phyloP scores from a whole-genome alignment of 2,329 filamentous ascomycete species.

The Scopulariopsis brevicaulis region DNA sequence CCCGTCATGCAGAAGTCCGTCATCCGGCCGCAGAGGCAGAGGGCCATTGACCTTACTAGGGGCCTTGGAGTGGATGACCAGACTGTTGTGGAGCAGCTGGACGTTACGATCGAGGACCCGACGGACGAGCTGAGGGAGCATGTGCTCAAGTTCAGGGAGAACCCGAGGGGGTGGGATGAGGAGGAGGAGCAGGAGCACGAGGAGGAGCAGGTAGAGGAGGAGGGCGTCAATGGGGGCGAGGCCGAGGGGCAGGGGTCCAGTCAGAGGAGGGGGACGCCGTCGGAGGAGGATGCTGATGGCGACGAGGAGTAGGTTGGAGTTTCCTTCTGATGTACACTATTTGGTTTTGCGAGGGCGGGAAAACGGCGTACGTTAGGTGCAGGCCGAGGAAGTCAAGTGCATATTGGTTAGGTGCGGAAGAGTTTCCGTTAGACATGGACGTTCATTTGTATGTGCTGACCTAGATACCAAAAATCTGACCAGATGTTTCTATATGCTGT shows the following conservation, averaged over 20 bases:
- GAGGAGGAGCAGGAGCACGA: conserved; percentile 24
- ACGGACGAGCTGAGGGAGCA: conserved; percentile 38
- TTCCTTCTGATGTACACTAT: conserved; percentile 4
- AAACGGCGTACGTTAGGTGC: neutral
- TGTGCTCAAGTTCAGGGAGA: conserved; percentile 38
- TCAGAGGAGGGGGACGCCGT: neutral
- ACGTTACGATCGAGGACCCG: conserved; percentile 43
- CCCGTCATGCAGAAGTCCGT: conserved; percentile 54
- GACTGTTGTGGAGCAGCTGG: conserved; percentile 42
- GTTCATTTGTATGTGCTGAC: neutral
- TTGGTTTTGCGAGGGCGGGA: neutral
- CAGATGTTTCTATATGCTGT: neutral
- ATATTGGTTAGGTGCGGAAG: no score
- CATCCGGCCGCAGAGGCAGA: conserved; percentile 51
- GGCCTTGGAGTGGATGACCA: conserved; percentile 33
- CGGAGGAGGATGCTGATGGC: conserved; percentile 14
- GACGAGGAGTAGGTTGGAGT: conserved; percentile 16
- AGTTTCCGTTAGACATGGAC: neutral
- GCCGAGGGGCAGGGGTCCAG: neutral
- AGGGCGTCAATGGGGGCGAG: neutral
- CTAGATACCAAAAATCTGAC: neutral
- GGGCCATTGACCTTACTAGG: conserved; percentile 46
- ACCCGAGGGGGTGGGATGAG: conserved; percentile 37
- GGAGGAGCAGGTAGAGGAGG: conserved; percentile 7
- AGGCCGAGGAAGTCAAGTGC: neutral